Conservation (phyloP, 2,329 filamentous ascomycete genomes). For the Parascedosporium putredinis region DNA sequence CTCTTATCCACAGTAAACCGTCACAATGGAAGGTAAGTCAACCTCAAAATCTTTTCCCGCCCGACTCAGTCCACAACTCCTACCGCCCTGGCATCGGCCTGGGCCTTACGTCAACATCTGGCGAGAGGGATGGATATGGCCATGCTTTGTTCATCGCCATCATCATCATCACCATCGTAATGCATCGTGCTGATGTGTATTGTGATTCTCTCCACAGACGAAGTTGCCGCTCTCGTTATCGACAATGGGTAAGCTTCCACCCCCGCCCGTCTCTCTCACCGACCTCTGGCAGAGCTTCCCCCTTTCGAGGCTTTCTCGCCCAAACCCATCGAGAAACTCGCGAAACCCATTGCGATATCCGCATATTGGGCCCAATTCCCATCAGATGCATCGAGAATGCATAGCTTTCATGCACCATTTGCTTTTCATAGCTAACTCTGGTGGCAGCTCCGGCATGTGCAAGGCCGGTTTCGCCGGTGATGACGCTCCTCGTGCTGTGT, state of each 20-base stretch:
- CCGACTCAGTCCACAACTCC: not conserved
- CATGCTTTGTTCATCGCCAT: slow-evolving; percentile 8
- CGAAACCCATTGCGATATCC: no score
- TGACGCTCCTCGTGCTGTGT: slow-evolving; percentile 98
- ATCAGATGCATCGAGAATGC: not conserved
- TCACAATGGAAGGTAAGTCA: slow-evolving; percentile 57
- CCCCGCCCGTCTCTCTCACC: slow-evolving; percentile 25
- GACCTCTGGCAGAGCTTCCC: slow-evolving; percentile 16
- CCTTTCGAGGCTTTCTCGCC: slow-evolving; percentile 8
- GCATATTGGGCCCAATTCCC: not conserved
- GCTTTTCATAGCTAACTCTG: slow-evolving; percentile 4
- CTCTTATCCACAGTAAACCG: slow-evolving; percentile 16
- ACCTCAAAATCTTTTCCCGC: not conserved
- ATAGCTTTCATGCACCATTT: not conserved
- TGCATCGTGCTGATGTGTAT: slow-evolving; percentile 28
- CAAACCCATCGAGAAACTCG: not conserved
- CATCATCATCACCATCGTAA: slow-evolving; percentile 3
- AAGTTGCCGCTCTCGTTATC: slow-evolving; percentile 99
- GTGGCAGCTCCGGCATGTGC: slow-evolving; percentile 95
- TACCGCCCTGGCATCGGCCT: not conserved
- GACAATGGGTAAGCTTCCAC: slow-evolving; percentile 95
- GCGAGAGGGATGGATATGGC: not conserved
- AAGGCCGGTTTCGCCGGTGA: slow-evolving; percentile 99
- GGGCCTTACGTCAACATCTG: not conserved
- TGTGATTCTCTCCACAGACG: slow-evolving; percentile 61